Conservation (phyloP, 2,329 filamentous ascomycete species). For the Penicillium crustosum region DNA sequence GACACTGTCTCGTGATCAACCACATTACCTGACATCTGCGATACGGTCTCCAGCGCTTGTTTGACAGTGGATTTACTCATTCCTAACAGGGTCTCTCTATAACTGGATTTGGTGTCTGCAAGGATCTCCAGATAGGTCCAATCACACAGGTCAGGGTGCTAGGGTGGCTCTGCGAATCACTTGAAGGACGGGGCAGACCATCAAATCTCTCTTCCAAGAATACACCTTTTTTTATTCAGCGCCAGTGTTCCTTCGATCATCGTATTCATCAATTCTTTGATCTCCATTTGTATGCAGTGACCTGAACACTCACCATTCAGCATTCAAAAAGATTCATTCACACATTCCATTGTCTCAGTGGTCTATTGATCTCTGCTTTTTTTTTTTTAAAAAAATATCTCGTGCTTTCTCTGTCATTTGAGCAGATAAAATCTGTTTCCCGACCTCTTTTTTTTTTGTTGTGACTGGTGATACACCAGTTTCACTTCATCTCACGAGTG, state of each 20-base stretch:
- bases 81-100: constrained; percentile 1
- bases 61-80: neutral
- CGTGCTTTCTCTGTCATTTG: neutral
- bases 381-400: constrained; percentile 13
- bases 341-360: constrained; percentile 28
- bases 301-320: constrained; percentile 27
- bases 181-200: constrained; percentile 22
- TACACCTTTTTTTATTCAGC: constrained; percentile 16
- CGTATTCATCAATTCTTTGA: constrained; percentile 33
- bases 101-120: neutral
- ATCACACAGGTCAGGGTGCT: constrained; percentile 13
- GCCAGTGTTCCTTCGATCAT: constrained; percentile 23
- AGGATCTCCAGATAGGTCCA: constrained; percentile 3
- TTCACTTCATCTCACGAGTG: constrained; percentile 1
- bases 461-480: neutral
- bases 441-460: neutral
- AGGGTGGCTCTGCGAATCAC: constrained; percentile 19
- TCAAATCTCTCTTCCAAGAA: constrained; percentile 13
- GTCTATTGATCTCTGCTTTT: constrained; percentile 24
- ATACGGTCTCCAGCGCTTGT: neutral
- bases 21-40: neutral
- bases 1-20: neutral
- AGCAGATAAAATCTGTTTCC: constrained; percentile 6
- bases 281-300: constrained; percentile 39
- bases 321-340: constrained; percentile 30